These are phyloP conservation scores for Boechera divaricarpa DNA, from an alignment of 345 rosid genomes.

Conservation along the genomic window DNA sequence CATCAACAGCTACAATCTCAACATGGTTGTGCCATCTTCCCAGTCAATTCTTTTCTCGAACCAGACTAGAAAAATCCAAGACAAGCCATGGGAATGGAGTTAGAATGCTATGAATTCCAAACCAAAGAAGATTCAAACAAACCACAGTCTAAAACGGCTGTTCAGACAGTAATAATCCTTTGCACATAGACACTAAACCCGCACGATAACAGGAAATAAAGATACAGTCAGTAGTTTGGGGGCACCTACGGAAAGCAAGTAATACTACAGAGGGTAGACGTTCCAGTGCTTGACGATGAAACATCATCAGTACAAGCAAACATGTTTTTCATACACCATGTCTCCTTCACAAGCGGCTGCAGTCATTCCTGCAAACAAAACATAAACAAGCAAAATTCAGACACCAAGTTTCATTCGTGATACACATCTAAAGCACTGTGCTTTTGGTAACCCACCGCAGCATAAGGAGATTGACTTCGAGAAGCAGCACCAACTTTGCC, in stretches of 20 bases:
- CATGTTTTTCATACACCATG: slow-evolving; percentile 39
- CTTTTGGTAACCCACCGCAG: slow-evolving; percentile 47
- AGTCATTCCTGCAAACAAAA: slow-evolving; percentile 59
- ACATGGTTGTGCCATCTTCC: slow-evolving; percentile 62
- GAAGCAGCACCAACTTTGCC: slow-evolving; percentile 37
- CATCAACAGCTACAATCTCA: slow-evolving; percentile 80
- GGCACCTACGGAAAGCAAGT: slow-evolving; percentile 45
- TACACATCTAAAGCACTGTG: not conserved
- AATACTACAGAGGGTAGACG: slow-evolving; percentile 48
- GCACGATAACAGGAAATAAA: slow-evolving; percentile 31
- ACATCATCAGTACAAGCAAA: slow-evolving; percentile 46
- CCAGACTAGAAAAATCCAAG: slow-evolving; percentile 64
- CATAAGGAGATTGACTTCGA: slow-evolving; percentile 57
- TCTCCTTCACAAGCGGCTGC: slow-evolving; percentile 21
- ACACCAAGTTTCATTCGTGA: slow-evolving; percentile 3
- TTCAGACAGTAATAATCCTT: slow-evolving; percentile 9
- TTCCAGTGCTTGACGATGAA: slow-evolving; percentile 38
- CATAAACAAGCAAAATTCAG: slow-evolving; percentile 31
- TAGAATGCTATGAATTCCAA: slow-evolving; percentile 37
- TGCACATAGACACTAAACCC: slow-evolving; percentile 21
- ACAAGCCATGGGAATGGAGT: slow-evolving; percentile 43
- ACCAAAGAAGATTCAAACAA: slow-evolving; percentile 9
- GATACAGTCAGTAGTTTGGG: slow-evolving; percentile 40
- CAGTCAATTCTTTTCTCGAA: slow-evolving; percentile 61
- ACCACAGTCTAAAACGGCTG: slow-evolving; percentile 16